Evolutionary conservation across 768 basidiomycete genomes (phyloP).

Genomic region (Boletus vermiculosoides): DNA sequence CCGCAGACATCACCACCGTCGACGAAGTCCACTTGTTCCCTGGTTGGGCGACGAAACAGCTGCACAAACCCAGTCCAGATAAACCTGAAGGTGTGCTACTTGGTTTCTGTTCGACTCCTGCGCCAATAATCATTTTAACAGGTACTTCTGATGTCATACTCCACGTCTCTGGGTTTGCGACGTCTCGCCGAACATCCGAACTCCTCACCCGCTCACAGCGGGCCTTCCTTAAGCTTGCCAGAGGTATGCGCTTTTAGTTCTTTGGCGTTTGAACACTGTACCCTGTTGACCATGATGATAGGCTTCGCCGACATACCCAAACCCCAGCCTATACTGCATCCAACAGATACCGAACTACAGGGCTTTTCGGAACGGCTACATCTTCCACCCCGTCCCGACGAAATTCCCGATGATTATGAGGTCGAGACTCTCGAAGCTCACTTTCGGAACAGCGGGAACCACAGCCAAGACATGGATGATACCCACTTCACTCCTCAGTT

Average conservation of each 20-base stretch:
- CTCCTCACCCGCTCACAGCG: conserved; percentile 69
- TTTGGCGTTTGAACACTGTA: background rate
- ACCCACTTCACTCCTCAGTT: conserved; percentile 13
- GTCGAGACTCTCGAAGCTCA: conserved; percentile 54
- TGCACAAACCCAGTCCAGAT: conserved; percentile 26
- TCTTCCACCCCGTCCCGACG: conserved; percentile 57
- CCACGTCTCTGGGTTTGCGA: conserved; percentile 75
- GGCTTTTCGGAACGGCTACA: conserved; percentile 31
- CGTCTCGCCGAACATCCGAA: conserved; percentile 56
- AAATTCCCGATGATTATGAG: conserved; percentile 60
- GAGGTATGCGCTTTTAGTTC: conserved; percentile 44
- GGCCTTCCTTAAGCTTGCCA: conserved; percentile 75
- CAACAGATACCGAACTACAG: conserved; percentile 28
- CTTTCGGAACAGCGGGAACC: conserved; percentile 36
- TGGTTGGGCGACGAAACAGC: conserved; percentile 72
- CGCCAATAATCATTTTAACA: conserved; percentile 15
- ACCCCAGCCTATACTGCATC: conserved; percentile 32
- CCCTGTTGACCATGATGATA: conserved; percentile 28
- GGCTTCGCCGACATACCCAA: conserved; percentile 77
- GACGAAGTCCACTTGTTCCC: conserved; percentile 69
- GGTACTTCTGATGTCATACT: conserved; percentile 70
- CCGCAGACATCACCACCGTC: conserved; percentile 20
- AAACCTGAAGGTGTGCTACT: conserved; percentile 28
- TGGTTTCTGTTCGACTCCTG: background rate
- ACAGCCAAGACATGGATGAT: conserved; percentile 23